Evolutionary conservation across 2,329 filamentous ascomycete genomes (phyloP).

Genomic region (Purpureocillium lavendulum): DNA sequence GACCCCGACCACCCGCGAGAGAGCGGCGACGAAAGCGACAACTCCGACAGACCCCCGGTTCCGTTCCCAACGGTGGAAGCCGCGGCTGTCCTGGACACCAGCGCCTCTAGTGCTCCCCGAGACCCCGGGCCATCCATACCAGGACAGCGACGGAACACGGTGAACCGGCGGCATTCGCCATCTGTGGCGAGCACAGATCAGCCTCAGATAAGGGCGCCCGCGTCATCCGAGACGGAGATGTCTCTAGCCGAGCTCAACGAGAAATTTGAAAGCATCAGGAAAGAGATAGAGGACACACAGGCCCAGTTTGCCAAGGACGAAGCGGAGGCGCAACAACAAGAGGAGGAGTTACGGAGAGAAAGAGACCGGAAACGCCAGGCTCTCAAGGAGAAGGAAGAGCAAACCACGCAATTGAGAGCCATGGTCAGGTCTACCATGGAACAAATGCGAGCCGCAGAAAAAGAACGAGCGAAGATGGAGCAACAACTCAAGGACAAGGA

Average conservation of each 20-base stretch:
- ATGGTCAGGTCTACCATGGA: conserved; percentile 74
- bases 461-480: conserved; percentile 71
- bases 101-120: conserved; percentile 53
- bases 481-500: conserved; percentile 60
- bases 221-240: conserved; percentile 49
- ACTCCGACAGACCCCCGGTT: conserved; percentile 35
- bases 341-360: conserved; percentile 65
- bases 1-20: conserved; percentile 39
- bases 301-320: conserved; percentile 64
- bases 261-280: conserved; percentile 69
- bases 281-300: conserved; percentile 74
- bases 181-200: conserved; percentile 52
- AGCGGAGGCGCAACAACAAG: conserved; percentile 56
- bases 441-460: conserved; percentile 72
- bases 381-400: conserved; percentile 84
- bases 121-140: conserved; percentile 46
- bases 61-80: conserved; percentile 53
- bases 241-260: conserved; percentile 73
- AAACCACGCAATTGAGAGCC: conserved; percentile 73
- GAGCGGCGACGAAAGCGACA: conserved; percentile 34
- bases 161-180: conserved; percentile 70
- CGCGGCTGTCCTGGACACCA: conserved; percentile 51
- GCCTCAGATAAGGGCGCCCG: conserved; percentile 32
- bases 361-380: conserved; percentile 70
- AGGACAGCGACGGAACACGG: conserved; percentile 40